Evolutionary conservation across 768 basidiomycete genomes (phyloP).

Genomic region (Russula vinacea): DNA sequence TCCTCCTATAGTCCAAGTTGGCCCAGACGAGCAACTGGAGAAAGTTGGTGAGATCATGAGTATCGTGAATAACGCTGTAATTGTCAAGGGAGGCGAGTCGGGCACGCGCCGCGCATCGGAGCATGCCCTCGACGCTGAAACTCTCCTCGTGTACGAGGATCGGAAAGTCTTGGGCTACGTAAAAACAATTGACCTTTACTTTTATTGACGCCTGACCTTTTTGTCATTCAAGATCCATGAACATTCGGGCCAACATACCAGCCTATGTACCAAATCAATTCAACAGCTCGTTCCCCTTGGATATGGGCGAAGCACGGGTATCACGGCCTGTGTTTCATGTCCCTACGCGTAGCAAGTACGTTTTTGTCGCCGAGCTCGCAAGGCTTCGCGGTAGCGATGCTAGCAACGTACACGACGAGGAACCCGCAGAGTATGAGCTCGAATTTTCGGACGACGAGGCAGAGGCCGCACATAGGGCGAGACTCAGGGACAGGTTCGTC

Average conservation of each 20-base stretch:
- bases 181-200: slow-evolving; percentile 37
- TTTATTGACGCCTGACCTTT: slow-evolving; percentile 25
- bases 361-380: slow-evolving; percentile 72
- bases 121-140: slow-evolving; percentile 80
- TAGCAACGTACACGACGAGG: slow-evolving; percentile 92
- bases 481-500: slow-evolving; percentile 57
- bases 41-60: slow-evolving; percentile 76
- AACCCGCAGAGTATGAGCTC: slow-evolving; percentile 81
- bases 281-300: slow-evolving; percentile 59
- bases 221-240: slow-evolving; percentile 68
- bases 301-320: slow-evolving; percentile 51
- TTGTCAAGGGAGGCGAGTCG: slow-evolving; percentile 61
- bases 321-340: slow-evolving; percentile 78
- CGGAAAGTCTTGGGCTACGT: slow-evolving; percentile 88
- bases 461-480: slow-evolving; percentile 69
- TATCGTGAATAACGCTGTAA: slow-evolving; percentile 67
- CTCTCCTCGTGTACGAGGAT: slow-evolving; percentile 86
- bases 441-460: slow-evolving; percentile 97
- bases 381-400: slow-evolving; percentile 86
- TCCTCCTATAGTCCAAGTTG: slow-evolving; percentile 64
- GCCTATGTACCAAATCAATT: slow-evolving; percentile 90
- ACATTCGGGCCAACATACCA: slow-evolving; percentile 92
- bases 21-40: slow-evolving; percentile 61
- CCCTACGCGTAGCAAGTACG: slow-evolving; percentile 74
- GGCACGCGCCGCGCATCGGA: slow-evolving; percentile 48